Evolutionary conservation across 352 stramenopile genomes (phyloP), one percentile per base, ranked within the genome.

Genomic region (Phytophthora brassicae): DNA sequence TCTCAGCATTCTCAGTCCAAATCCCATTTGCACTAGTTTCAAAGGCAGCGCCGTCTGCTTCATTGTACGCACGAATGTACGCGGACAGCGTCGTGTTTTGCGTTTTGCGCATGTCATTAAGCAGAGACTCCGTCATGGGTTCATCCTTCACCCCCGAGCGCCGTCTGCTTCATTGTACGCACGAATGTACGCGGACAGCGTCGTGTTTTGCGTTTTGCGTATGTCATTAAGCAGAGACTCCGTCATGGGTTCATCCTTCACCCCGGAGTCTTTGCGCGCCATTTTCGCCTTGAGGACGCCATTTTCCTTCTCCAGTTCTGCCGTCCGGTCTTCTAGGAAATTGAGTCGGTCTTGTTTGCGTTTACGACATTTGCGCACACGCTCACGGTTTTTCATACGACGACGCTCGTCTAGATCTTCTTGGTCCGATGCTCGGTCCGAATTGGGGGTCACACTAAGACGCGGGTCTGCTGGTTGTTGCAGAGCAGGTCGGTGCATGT

Each of bases 321-420:
- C 68, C 0, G 85, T 95, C 48, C 86, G 86, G 51, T 95, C 86
- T 43, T 95, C 86, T 24, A 95, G 42, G 46, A 92, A 94, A 71
- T 95, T 94, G 7, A 95, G 74, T 2, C 86, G 84, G 60, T 95
- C 86, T 52, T 95, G 86, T 62, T 95, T 95, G 54, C 84, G 84
- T 67, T 95, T 95, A 43, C 86, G 82, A 67, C 84, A 95, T 74
- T 95, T 95, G 75, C 86, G 86, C 28, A 95, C 86, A 42, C 84
- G 84, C 69, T 95, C 86, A 24, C 86, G 84, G 71, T 95, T 95
- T 69, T 94, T 95, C 84, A 94, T 92, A 47, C 86, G 81, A 14
- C 86, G 86, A 17, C 83, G 84, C 55, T 92, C 86, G 44, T 94
- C 86, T n/a, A 94, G 51, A 45, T 94, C 86, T 24, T 93, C 84